Evolutionary conservation across 768 basidiomycete genomes (phyloP).

Genomic region (Kwoniella heveanensis): DNA sequence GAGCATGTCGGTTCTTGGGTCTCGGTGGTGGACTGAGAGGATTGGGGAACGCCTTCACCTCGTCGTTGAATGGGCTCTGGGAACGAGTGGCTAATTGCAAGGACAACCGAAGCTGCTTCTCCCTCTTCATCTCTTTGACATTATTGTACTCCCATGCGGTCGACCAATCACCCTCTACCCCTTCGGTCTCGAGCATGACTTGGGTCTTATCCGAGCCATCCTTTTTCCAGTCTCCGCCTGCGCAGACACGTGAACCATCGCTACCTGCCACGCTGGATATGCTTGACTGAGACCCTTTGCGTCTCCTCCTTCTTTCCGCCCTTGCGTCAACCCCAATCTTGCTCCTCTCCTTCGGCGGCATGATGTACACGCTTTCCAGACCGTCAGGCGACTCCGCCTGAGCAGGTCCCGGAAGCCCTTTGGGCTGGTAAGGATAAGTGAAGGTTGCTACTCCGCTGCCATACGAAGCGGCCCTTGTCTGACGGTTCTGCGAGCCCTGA

Average conservation of each 20-base stretch:
- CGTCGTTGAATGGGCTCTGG: not conserved
- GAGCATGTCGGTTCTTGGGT: not conserved
- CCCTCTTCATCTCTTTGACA: not conserved
- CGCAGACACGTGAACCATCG: not conserved
- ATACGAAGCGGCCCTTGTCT: not conserved
- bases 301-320: slow-evolving; percentile 6
- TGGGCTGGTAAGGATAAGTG: not conserved
- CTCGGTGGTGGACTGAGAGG: not conserved
- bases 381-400: not conserved
- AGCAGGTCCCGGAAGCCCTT: not conserved
- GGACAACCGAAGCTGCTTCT: slow-evolving; percentile 6
- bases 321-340: slow-evolving; percentile 13
- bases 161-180: slow-evolving; percentile 5
- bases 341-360: slow-evolving; percentile 20
- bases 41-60: not conserved
- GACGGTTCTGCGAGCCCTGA: no score
- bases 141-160: slow-evolving; percentile 11
- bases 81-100: slow-evolving; percentile 1
- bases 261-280: slow-evolving; percentile 9
- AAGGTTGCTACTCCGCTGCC: not conserved
- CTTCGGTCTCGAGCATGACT: not conserved
- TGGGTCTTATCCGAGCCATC: no score
- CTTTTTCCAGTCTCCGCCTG: no score
- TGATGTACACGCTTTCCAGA: slow-evolving; percentile 13
- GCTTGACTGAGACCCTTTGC: slow-evolving; percentile 2